Base-by-base conservation (phyloP, 306 rosid species). In the Glycine soja region DNA sequence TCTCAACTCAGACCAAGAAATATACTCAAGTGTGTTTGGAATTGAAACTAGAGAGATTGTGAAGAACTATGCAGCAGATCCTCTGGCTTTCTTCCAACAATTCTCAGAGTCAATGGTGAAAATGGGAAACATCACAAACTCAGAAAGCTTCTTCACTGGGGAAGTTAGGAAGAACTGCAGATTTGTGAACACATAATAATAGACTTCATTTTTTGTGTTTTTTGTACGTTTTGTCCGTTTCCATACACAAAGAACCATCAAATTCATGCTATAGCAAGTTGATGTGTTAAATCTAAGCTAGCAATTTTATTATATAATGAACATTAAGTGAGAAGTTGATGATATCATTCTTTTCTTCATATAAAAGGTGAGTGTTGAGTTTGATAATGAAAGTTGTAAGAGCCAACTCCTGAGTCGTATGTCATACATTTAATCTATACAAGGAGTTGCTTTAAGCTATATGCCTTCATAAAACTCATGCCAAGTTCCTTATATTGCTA, bases 101-200 rank as follows among this genome's bases (percentile, higher is more conserved):
- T 95, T 95, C 83, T 89, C 97, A 0, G 93, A 95, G 54, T 90
- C 98, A 5, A 95, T 93, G 97, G 93, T 91, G 75, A 95, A 88
- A 51, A 53, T 95, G 95, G 99, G 97, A 81, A 95, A 93, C 36
- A 95, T 91, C 14, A 62, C 71, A 13, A 93, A 90, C 16, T 45
- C 84, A 0, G 97, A 91, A 9, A 90, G 91, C 91, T 93, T 87
- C 71, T 15, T 48, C 70, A 80, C 48, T 2, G 98, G 97, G 32
- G 93, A 93, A 82, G 91, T 95, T 9, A 93, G 99, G 83, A 93
- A 80, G 81, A 89, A 61, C 46, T 95, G 98, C 97, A 89, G 99
- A 88, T 95, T 88, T 85, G 87, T 95, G 0, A 95, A 95, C 88
- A 90, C 98, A 19, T 95, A 76, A 84, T 36, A 3, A 2, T 36